Evolutionary conservation across 192 early-diverging fungal species (phyloP).

Genomic region (Backusella westeae): DNA sequence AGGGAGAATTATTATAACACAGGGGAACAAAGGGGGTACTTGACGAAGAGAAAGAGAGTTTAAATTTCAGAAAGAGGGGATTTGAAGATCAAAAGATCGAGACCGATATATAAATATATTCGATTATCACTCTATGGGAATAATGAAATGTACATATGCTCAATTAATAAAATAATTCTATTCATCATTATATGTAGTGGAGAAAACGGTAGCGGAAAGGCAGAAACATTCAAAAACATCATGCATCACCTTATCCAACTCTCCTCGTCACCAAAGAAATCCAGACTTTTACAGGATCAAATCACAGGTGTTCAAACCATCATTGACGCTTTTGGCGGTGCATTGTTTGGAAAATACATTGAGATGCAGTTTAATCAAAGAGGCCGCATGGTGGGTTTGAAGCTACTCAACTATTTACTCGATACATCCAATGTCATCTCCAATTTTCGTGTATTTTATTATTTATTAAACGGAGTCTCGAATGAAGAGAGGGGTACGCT

Average conservation of each 20-base stretch:
- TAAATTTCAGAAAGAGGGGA: not conserved
- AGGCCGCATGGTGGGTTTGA: constrained; percentile 83
- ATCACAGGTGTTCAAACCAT: constrained; percentile 67
- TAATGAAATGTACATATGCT: not conserved
- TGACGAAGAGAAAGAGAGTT: not conserved
- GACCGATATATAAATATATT: not conserved
- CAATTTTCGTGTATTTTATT: constrained; percentile 96
- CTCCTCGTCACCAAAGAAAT: constrained; percentile 69
- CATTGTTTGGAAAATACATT: constrained; percentile 80
- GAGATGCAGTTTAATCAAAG: constrained; percentile 91
- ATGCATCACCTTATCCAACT: constrained; percentile 67
- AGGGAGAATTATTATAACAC: constrained; percentile 18
- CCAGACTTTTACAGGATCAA: constrained; percentile 66
- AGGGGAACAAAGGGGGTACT: not conserved
- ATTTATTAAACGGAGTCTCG: constrained; percentile 79
- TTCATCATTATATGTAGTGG: constrained; percentile 52
- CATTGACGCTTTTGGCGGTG: constrained; percentile 87
- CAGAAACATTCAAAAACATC: constrained; percentile 65
- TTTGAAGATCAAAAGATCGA: not conserved
- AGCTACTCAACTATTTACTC: constrained; percentile 83
- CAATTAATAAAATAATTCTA: not conserved
- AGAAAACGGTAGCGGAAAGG: constrained; percentile 85
- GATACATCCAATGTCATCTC: constrained; percentile 82
- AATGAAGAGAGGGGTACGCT: constrained; percentile 72
- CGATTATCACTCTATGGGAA: not conserved